Conservation (phyloP, 768 basidiomycete species). For the Lactarius evosmus region DNA sequence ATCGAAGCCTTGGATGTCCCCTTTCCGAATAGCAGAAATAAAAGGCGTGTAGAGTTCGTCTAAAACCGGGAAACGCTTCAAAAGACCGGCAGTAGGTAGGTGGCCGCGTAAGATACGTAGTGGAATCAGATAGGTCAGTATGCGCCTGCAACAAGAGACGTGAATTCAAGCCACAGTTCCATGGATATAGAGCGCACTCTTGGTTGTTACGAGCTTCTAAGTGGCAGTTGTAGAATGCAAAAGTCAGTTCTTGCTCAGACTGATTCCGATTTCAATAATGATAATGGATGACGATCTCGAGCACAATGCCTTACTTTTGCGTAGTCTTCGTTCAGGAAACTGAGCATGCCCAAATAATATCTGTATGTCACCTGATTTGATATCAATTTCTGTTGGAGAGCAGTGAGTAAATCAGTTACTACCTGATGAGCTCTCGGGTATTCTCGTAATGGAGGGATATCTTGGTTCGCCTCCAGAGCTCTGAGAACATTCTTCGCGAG, state of each 20-base stretch:
- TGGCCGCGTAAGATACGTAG: conserved; percentile 85
- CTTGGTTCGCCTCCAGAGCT: conserved; percentile 79
- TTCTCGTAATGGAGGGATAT: conserved; percentile 70
- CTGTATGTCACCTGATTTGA: conserved; percentile 77
- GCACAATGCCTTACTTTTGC: conserved; percentile 71
- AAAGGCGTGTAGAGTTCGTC: conserved; percentile 77
- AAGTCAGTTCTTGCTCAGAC: conserved; percentile 84
- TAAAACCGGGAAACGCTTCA: conserved; percentile 70
- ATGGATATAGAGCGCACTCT: conserved; percentile 54
- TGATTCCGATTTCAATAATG: conserved; percentile 33
- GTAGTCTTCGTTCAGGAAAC: conserved; percentile 91
- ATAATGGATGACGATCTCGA: neutral
- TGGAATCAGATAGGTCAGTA: conserved; percentile 87
- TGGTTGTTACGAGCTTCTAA: conserved; percentile 67
- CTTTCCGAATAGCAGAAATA: conserved; percentile 68
- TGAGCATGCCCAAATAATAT: conserved; percentile 94
- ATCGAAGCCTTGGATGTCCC: conserved; percentile 82
- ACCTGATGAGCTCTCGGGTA: conserved; percentile 90
- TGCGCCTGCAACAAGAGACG: conserved; percentile 55
- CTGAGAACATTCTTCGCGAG: conserved; percentile 89
- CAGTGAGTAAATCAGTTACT: conserved; percentile 27
- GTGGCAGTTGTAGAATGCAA: conserved; percentile 85
- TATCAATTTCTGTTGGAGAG: conserved; percentile 22
- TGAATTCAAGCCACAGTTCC: neutral
- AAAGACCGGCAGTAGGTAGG: conserved; percentile 69